Base-by-base conservation (phyloP, 108 stramenopile species). In the Halocafeteria seosinensis region DNA sequence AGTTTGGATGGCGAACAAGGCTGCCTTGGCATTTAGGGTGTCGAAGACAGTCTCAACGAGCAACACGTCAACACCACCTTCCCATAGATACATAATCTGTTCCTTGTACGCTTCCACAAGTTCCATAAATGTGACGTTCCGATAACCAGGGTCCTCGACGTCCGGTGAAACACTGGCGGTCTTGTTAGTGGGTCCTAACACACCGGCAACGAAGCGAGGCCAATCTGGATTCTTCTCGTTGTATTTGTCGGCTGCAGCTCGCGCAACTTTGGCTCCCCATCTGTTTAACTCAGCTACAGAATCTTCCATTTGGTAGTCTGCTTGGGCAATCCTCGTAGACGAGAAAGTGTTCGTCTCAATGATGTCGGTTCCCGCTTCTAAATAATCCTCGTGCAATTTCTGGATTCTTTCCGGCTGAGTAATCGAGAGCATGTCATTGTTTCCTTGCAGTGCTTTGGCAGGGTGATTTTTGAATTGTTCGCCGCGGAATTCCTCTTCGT, bases 21-120 rank as follows among this genome's bases (percentile, higher is more conserved):
- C 95, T 30, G 92, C 95, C 86, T 94, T 94, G 62, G 95, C 92
- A 67, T 94, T 94, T 68, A 92, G 78, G 0, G 95, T 96, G 64
- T 96, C 95, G 70, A 94, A 96, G 66, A 96, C 93, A 8, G 95
- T 96, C 84, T 94, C 94, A 1, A 96, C 90, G 77, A 96, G 91
- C 71, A 96, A 72, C 68, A 94, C 86, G 67, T 96, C 95, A 37
- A 81, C 65, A 37, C 92, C 95, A 27, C 92, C 95, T 66, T 94
- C 95, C 68, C 92, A 72, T 66, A 96, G 73, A n/a, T 85, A 91
- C 37, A 88, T 88, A 37, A 85, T 73, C 75, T 94, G 88, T 76
- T 91, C 88, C 59, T 89, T 85, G 82, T 96, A 96, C 21, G 95
- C 84, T 52, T 84, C 86, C 37, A 91, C 95, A 34, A 96, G 82